Percentiles rank a stretch among this genome's conserved stretches.
Conservation (phyloP, 140 eudicot species). For the Anethum foeniculum region DNA sequence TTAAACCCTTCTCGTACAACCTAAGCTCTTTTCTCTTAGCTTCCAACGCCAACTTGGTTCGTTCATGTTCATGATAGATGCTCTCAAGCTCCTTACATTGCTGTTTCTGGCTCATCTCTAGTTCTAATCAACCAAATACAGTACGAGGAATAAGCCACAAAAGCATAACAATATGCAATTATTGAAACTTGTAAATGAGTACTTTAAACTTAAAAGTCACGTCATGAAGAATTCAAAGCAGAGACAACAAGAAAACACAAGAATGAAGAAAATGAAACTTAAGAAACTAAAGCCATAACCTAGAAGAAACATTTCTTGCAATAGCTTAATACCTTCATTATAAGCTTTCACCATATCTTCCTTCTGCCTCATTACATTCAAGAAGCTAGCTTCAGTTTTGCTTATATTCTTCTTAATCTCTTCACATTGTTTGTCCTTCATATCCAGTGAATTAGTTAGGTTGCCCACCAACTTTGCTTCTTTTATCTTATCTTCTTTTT, state of each 20-base stretch:
- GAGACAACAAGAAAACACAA: too few species aligned
- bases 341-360: conserved; percentile 39
- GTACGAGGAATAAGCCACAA: neutral
- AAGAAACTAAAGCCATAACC: neutral
- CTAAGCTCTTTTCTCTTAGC: conserved; percentile 24
- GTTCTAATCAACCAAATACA: conserved; percentile 26
- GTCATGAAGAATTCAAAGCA: too few species aligned
- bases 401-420: conserved; percentile 34
- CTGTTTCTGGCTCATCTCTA: conserved; percentile 31
- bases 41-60: conserved; percentile 31
- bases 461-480: conserved; percentile 28
- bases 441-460: conserved; percentile 27
- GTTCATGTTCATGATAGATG: conserved; percentile 41
- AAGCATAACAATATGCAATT: neutral
- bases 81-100: conserved; percentile 27
- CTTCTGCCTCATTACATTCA: conserved; percentile 35
- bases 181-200: neutral
- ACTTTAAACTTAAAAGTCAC: neutral
- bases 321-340: conserved; percentile 44
- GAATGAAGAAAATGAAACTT: neutral
- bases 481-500: conserved; percentile 41
- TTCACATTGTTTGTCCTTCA: conserved; percentile 37
- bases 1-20: conserved; percentile 31
- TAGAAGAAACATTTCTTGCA: neutral
- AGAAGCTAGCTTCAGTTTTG: conserved; percentile 29